These are phyloP conservation scores for Rhizopogon vinicolor DNA, from an alignment of 768 basidiomycete species.

Conservation along the genomic window DNA sequence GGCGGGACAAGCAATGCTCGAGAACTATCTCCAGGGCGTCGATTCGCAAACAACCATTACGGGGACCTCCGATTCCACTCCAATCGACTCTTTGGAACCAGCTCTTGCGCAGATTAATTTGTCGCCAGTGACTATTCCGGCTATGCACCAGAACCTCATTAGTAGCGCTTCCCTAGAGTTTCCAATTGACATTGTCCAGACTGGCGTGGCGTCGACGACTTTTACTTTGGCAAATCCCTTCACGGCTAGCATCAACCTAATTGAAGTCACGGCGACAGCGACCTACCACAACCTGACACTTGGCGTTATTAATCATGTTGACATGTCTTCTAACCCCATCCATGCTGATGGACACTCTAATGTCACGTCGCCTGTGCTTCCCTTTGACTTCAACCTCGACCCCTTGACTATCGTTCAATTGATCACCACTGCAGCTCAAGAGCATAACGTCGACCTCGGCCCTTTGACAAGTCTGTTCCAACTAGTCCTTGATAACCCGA, in stretches of 20 bases:
- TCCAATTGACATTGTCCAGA: constrained; percentile 56
- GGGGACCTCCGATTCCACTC: constrained; percentile 52
- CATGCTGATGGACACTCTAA: constrained; percentile 54
- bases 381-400: constrained; percentile 61
- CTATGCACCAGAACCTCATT: constrained; percentile 59
- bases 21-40: constrained; percentile 67
- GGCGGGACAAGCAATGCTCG: constrained; percentile 52
- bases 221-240: constrained; percentile 66
- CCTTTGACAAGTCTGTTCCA: constrained; percentile 52
- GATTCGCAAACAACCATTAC: constrained; percentile 50
- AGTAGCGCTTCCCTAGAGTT: constrained; percentile 51
- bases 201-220: constrained; percentile 51
- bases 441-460: constrained; percentile 57
- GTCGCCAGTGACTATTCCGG: constrained; percentile 59
- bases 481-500: constrained; percentile 45
- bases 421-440: constrained; percentile 43
- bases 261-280: constrained; percentile 49
- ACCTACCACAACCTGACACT: constrained; percentile 51
- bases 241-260: constrained; percentile 63
- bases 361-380: constrained; percentile 51
- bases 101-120: constrained; percentile 59
- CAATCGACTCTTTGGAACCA: constrained; percentile 53
- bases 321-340: constrained; percentile 53
- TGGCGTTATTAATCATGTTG: constrained; percentile 53
- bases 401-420: constrained; percentile 58